Evolutionary conservation across 2,329 filamentous ascomycete species (phyloP), one percentile per base, ranked within the genome.

Genomic region (Davidsoniella australis): DNA sequence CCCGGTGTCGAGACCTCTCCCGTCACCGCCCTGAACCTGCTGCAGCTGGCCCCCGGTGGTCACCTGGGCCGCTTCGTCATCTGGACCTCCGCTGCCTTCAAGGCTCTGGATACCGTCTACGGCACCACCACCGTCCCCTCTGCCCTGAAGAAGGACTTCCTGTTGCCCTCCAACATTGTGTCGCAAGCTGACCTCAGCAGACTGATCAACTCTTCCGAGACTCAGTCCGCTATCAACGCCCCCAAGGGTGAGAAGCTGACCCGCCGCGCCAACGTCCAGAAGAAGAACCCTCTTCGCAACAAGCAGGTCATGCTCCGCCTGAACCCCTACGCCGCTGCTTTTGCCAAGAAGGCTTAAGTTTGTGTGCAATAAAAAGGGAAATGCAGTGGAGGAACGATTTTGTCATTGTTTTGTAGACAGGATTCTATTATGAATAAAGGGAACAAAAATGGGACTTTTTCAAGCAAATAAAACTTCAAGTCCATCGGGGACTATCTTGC

Each of bases 281-380:
- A 98, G 87, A 96, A 96, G 88, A 98, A 98, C 80, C 91, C 91
- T 64, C 87, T 98, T 60, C 77, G 76, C 72, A 98, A 98, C 84
- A 94, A 87, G 80, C 91, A 96, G 78, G 83, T 98, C 59, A 79
- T 95, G 71, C 84, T 98, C 66, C 84, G 91, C 63, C 84, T 98
- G 69, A 98, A 98, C 82, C 91, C 91, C 57, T 98, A 98, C 72
- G 89, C 91, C 60, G 75, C 82, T 61, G 80, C 85, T 56, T 98
- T 93, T 72, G 74, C 80, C 61, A 85, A 93, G 77, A 78, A 53
- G 41, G 52, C 45, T 42, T 53, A 51, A 53, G 38, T 53, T 41
- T 26, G 29, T 46, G 24, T 51, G 18, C 42, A 44, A 38, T 36
- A 26, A 48, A 45, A 51, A 51, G 45, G 36, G 45, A 38, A 26